A percentile compares a stretch with the other conserved stretches of the same genome.
Conservation (phyloP, 495 filamentous ascomycete genomes). For the Daldinia childiae region DNA sequence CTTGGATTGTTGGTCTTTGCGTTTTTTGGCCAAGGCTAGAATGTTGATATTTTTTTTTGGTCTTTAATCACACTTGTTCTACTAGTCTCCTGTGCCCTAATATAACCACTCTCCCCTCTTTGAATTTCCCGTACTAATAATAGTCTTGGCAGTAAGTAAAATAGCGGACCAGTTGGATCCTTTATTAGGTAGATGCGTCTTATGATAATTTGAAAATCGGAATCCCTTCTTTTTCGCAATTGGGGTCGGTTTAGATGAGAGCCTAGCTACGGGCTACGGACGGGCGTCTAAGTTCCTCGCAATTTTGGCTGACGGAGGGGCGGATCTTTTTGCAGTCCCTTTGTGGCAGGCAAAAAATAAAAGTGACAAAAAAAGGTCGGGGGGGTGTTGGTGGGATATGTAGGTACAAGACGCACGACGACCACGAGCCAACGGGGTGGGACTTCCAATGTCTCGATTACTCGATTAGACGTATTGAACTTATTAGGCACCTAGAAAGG, state of each 20-base stretch:
- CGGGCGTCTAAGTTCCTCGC: constrained; percentile 24
- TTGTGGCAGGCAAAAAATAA: constrained; percentile 19
- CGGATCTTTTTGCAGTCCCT: constrained; percentile 25
- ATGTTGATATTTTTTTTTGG: constrained; percentile 9
- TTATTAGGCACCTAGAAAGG: constrained; percentile 13
- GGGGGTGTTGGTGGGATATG: constrained; percentile 38
- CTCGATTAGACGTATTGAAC: constrained; percentile 6
- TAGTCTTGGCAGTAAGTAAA: not conserved
- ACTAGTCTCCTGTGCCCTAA: constrained; percentile 20
- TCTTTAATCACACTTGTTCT: constrained; percentile 23
- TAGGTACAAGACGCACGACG: constrained; percentile 42
- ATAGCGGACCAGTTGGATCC: not conserved
- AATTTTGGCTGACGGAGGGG: constrained; percentile 27
- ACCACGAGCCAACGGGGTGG: constrained; percentile 34
- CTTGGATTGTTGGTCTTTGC: constrained; percentile 12
- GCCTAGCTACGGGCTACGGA: constrained; percentile 13
- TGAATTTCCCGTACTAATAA: constrained; percentile 9
- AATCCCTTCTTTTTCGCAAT: constrained; percentile 22
- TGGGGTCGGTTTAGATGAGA: constrained; percentile 2
- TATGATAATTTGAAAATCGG: not conserved
- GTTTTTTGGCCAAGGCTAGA: constrained; percentile 1
- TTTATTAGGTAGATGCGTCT: not conserved
- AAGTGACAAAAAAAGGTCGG: constrained; percentile 31
- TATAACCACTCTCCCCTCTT: constrained; percentile 5
- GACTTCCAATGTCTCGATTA: constrained; percentile 9